These are phyloP conservation scores for Dipodascus geniculatus DNA, from an alignment of 805 yeast genomes.

Conservation along the genomic window DNA sequence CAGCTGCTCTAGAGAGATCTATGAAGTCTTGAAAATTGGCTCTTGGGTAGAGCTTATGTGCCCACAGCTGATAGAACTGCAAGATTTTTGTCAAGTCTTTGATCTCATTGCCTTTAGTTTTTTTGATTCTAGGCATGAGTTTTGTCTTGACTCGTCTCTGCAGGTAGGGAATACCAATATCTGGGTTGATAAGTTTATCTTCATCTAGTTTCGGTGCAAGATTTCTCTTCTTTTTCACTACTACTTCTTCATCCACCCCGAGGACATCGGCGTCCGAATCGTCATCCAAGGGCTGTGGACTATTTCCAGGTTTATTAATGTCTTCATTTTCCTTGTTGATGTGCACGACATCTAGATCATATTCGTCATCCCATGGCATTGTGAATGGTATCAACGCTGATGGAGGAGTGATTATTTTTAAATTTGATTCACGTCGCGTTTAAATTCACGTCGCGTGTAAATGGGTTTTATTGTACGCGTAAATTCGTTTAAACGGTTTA, in stretches of 20 bases:
- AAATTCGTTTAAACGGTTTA: no score
- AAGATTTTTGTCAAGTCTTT: constrained; percentile 40
- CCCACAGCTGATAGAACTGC: constrained; percentile 60
- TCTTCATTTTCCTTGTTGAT: not conserved
- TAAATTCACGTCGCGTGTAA: no score
- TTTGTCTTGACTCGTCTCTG: constrained; percentile 20
- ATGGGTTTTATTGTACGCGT: no score
- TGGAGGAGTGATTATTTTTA: not conserved
- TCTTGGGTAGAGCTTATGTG: constrained; percentile 65
- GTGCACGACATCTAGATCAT: not conserved
- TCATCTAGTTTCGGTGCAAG: constrained; percentile 38
- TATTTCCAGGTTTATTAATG: not conserved
- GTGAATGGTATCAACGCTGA: not conserved
- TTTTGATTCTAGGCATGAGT: constrained; percentile 18
- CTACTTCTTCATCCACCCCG: constrained; percentile 23
- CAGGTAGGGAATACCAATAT: constrained; percentile 46
- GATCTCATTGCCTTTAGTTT: constrained; percentile 34
- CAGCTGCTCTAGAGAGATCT: constrained; percentile 32
- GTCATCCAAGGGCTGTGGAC: no score
- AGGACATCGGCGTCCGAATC: constrained; percentile 6
- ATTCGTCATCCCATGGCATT: not conserved
- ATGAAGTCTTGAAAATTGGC: constrained; percentile 66
- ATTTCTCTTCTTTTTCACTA: constrained; percentile 20
- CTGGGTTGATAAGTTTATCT: constrained; percentile 35
- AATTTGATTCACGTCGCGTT: no score